phyloP scores from a whole-genome alignment of 2,329 filamentous ascomycete species.

The Calonectria henricotiae region DNA sequence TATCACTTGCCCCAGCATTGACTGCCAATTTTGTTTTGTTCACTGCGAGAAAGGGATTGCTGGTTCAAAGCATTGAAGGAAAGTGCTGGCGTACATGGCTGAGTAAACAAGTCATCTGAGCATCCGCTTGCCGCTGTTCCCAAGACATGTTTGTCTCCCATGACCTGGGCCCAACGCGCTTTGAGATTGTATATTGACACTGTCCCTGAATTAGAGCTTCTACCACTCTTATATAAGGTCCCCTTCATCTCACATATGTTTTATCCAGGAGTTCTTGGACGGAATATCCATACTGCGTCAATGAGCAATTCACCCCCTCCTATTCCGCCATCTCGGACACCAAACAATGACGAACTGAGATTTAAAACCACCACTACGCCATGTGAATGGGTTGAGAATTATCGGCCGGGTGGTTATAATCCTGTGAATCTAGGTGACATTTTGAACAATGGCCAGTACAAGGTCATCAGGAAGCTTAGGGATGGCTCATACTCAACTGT shows the following conservation, averaged over 20 bases:
- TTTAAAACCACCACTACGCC: background rate
- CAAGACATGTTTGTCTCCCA: too few species aligned
- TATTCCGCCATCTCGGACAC: background rate
- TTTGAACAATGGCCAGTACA: background rate
- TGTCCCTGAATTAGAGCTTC: too few species aligned
- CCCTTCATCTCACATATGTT: too few species aligned
- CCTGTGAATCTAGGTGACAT: background rate
- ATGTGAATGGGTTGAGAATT: conserved; percentile 2
- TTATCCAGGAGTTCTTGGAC: too few species aligned
- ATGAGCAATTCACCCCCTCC: background rate
- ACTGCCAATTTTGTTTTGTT: conserved; percentile 57
- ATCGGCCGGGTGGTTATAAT: background rate
- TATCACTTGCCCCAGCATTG: conserved; percentile 59
- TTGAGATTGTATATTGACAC: too few species aligned
- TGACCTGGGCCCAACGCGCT: too few species aligned
- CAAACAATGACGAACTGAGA: background rate
- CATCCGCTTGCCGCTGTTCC: too few species aligned
- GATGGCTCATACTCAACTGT: conserved; percentile 3
- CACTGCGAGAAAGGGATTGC: conserved; percentile 54
- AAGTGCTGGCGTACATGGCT: conserved; percentile 55
- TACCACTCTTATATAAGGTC: too few species aligned
- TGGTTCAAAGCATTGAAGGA: conserved; percentile 50
- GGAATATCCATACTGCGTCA: too few species aligned
- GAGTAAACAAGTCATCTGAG: too few species aligned
- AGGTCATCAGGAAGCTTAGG: background rate